A percentile compares a stretch with the other conserved stretches of the same genome.
These are phyloP conservation scores for Zalaria sp. DNA, from an alignment of 2,329 filamentous ascomycete genomes.

Conservation along the genomic window DNA sequence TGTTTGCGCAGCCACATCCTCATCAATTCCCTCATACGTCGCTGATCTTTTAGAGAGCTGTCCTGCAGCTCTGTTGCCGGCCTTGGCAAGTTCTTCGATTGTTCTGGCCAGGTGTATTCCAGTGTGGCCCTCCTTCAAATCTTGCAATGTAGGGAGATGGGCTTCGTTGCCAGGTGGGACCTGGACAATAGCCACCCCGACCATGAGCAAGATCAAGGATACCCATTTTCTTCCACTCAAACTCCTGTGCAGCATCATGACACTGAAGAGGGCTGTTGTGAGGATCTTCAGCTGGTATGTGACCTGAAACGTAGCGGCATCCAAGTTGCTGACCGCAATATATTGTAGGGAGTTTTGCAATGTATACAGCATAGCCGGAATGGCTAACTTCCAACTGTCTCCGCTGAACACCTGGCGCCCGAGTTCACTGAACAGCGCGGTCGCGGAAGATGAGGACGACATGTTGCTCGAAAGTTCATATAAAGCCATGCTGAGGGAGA, in stretches of 20 bases:
- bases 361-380: constrained; percentile 80
- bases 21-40: constrained; percentile 77
- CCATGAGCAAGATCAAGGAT: constrained; percentile 61
- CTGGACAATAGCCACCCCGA: constrained; percentile 76
- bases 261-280: constrained; percentile 76
- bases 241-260: constrained; percentile 57
- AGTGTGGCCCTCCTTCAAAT: constrained; percentile 45
- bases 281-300: constrained; percentile 92
- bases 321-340: constrained; percentile 76
- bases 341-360: constrained; percentile 91
- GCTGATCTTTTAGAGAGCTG: constrained; percentile 58
- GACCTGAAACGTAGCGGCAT: constrained; percentile 86
- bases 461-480: constrained; percentile 72
- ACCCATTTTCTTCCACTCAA: constrained; percentile 66
- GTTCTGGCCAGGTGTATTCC: constrained; percentile 60
- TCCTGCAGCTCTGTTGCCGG: constrained; percentile 35
- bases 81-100: constrained; percentile 59
- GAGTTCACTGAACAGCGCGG: constrained; percentile 66
- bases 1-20: constrained; percentile 38
- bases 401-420: constrained; percentile 70
- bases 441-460: constrained; percentile 65
- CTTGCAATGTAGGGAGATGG: constrained; percentile 40
- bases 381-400: constrained; percentile 88
- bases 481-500: constrained; percentile 75
- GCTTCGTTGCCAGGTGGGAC: constrained; percentile 48